A percentile compares a stretch with the other conserved stretches of the same genome.
Conservation (phyloP, 106 monocot species). For the Vanilla planifolia region DNA sequence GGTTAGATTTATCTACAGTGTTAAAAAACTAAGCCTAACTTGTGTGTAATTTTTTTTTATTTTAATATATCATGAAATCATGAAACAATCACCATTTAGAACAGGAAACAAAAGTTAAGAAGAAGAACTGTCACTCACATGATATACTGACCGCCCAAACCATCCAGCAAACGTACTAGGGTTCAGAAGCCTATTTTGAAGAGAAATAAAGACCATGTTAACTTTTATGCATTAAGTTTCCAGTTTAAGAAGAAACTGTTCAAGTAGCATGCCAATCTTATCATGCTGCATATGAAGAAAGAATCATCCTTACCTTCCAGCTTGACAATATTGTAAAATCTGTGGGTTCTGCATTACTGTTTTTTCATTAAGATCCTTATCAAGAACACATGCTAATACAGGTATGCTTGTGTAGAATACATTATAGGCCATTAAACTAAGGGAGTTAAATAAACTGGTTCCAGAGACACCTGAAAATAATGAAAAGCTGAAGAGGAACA, state of each 20-base stretch:
- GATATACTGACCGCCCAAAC: constrained; percentile 96
- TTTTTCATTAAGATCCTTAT: constrained; percentile 87
- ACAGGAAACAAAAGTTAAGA: too few species aligned
- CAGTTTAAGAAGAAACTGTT: neutral
- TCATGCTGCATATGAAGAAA: neutral
- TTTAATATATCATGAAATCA: too few species aligned
- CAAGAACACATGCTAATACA: constrained; percentile 70
- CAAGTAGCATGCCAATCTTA: neutral
- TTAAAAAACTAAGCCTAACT: too few species aligned
- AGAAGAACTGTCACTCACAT: constrained; percentile 68
- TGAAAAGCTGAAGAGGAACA: constrained; percentile 59
- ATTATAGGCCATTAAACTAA: constrained; percentile 98
- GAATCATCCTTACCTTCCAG: constrained; percentile 62
- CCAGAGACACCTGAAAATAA: constrained; percentile 93
- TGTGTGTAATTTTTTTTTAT: too few species aligned
- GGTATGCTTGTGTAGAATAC: constrained; percentile 96
- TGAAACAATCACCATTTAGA: too few species aligned
- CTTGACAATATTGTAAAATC: constrained; percentile 79
- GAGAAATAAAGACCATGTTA: neutral
- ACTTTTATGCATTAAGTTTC: neutral
- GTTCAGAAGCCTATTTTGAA: constrained; percentile 68
- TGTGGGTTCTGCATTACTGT: constrained; percentile 87
- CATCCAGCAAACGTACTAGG: constrained; percentile 98
- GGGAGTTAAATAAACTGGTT: constrained; percentile 88
- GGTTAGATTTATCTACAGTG: too few species aligned